Evolutionary conservation across 345 rosid genomes (phyloP).

Genomic region (Eucalyptus erythrocorys): DNA sequence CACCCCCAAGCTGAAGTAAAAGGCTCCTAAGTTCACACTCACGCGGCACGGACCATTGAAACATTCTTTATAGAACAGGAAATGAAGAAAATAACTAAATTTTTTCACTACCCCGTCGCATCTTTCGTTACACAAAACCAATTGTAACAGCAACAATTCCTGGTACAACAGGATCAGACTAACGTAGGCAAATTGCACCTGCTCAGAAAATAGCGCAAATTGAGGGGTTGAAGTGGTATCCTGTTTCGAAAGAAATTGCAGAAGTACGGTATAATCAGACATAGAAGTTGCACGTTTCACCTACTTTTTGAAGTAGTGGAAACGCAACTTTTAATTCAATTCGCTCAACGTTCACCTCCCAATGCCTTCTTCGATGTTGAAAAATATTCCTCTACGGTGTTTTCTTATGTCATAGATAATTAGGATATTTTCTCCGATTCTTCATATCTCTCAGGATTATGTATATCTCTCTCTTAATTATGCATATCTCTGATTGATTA

Average conservation of each 20-base stretch:
- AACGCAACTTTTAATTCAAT: neutral
- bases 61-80: neutral
- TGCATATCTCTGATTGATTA: neutral
- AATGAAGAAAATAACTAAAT: neutral
- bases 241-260: neutral
- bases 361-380: neutral
- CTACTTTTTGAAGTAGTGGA: neutral
- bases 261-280: neutral
- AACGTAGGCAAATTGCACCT: neutral
- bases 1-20: neutral
- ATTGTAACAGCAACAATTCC: neutral
- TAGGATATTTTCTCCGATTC: fast-evolving
- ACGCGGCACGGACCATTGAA: neutral
- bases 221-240: neutral
- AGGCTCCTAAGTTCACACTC: neutral
- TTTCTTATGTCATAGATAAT: neutral
- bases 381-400: neutral
- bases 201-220: neutral
- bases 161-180: neutral
- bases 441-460: neutral
- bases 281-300: neutral
- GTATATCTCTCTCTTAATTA: neutral
- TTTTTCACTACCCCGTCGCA: neutral
- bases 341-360: neutral
- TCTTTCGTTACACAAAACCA: neutral